These are phyloP conservation scores for Nothophaeocryptopus gaeumannii DNA, from an alignment of 2,329 filamentous ascomycete species.

Conservation along the genomic window DNA sequence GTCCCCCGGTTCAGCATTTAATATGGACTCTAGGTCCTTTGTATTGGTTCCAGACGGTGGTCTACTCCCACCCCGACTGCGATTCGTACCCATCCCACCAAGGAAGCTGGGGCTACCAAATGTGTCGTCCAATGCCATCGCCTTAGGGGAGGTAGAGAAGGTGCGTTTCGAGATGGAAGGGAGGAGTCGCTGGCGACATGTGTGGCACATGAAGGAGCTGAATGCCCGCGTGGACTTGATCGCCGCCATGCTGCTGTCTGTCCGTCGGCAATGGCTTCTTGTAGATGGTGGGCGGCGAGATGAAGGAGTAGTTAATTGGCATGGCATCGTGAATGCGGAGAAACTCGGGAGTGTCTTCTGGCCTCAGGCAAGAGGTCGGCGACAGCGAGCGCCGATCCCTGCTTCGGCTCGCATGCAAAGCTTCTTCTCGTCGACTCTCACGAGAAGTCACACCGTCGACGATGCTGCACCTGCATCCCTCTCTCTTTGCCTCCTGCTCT, in stretches of 20 bases:
- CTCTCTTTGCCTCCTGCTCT: slow-evolving; percentile 1
- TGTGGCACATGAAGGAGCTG: slow-evolving; percentile 36
- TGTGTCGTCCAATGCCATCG: no score
- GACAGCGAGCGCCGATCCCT: no score
- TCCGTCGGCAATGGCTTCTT: no score
- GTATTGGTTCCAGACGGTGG: not conserved
- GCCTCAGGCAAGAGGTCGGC: no score
- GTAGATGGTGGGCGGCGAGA: no score
- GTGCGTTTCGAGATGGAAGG: slow-evolving; percentile 27
- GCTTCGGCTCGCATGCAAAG: no score
- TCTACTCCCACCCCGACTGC: no score
- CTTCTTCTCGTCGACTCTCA: no score
- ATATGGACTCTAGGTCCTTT: not conserved
- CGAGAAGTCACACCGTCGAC: not conserved
- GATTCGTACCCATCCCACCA: not conserved
- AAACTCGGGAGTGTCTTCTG: not conserved
- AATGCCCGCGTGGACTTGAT: slow-evolving; percentile 27
- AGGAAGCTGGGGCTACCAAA: not conserved
- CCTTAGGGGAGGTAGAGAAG: slow-evolving; percentile 34
- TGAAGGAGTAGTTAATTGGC: not conserved
- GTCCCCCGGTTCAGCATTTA: slow-evolving; percentile 1
- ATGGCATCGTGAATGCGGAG: slow-evolving; percentile 9
- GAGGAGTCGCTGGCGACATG: slow-evolving; percentile 36
- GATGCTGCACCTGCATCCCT: slow-evolving; percentile 3
- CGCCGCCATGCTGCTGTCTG: slow-evolving; percentile 22